Base-by-base conservation (phyloP, 2,329 filamentous ascomycete genomes). In the Sarocladium kiliense region DNA sequence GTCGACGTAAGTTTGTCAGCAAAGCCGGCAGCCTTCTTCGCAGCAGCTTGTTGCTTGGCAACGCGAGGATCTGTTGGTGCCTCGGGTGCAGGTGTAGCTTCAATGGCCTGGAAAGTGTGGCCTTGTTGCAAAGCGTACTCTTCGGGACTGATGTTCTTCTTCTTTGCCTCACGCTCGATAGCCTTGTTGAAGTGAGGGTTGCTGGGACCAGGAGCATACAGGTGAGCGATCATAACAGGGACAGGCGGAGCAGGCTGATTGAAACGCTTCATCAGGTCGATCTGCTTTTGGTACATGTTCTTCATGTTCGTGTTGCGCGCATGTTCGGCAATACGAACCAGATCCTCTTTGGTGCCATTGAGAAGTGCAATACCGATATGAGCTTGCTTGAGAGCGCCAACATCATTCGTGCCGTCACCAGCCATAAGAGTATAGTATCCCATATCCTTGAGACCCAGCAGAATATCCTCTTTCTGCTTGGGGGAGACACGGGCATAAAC, bases 391-490 rank as follows among this genome's bases (percentile, higher is more conserved):
- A 99, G 77, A 44, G 94, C 94, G 61, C 94, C 94, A 55, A 99
- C 94, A 67, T 99, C 94, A 71, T 99, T 99, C 55, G 94, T 99
- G 60, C 94, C 94, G 66, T 99, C 94, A 71, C 94, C 94, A 64
- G 92, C 95, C 94, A 99, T 99, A 59, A 99, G 82, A 27, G 94
- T 99, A 58, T 94, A 97, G 76, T 99, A 99, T 51, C 94, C 94
- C 75, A 91, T 89, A 65, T 96, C 92, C 75, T 96, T 97, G 59
- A 97, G 83, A 36, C 94, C 94, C 21, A 96, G 82, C n/a, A 99
- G 80, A 66, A 99, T 97, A 55, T 97, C 92, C 71, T 99, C 94
- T 77, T 99, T 99, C 67, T 99, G 94, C 78, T 96, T 97, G 9
- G 94, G 94, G 1, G 94, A 99, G 10, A 99, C 94, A 66, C 94